Base-by-base conservation (phyloP, 2,329 filamentous ascomycete genomes). In the Neofusicoccum parvum region DNA sequence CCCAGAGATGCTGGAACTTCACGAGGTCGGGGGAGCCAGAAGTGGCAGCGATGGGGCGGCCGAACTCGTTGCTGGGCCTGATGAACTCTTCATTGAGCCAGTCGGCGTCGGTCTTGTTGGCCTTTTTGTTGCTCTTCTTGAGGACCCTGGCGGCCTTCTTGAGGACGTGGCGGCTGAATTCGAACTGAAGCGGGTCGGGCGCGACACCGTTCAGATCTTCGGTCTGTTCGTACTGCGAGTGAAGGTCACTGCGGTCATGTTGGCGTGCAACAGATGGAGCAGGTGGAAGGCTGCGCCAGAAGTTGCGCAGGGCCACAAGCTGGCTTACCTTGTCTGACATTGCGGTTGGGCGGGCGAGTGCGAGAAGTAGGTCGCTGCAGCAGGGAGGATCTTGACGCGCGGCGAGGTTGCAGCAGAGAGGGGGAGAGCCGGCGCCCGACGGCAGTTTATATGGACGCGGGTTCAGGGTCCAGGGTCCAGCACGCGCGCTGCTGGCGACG, bases 111-210 rank as follows among this genome's bases (percentile, higher is more conserved):
- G 7, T 11, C 48, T 34, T 34, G 48, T 32, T 50, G 48, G 48
- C 17, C 12, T 27, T 49, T 15, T 60, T n/a, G 10, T 39, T 12
- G 17, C 1, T 4, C 45, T 50, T 62, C 27, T 32, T 27, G 32
- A 62, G 48, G 1, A 20, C 46, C 46, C 32, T 41, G 7, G n/a
- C 12, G 4, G 51, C 45, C 41, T 48, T 46, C 56, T 62, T 62
- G 12, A 62, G 46, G 34, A 62, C 5, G 17, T 60, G 56, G 23
- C 56, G 56, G n/a, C 41, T 48, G 5, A 60, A n/a, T 12, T 60
- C 56, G 27, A 60, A 34, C 45, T 50, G 20, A n/a, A 62, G 6
- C 4, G 15, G 45, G 15, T 62, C 46, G 4, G 39, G 7, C 23
- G 53, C 11, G 17, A 34, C 6, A 32, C 10, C 17, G 3, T 3